Evolutionary conservation across 164 flowering plant genomes (phyloP), one percentile per base, ranked within the genome.

Genomic region (Sedum album): DNA sequence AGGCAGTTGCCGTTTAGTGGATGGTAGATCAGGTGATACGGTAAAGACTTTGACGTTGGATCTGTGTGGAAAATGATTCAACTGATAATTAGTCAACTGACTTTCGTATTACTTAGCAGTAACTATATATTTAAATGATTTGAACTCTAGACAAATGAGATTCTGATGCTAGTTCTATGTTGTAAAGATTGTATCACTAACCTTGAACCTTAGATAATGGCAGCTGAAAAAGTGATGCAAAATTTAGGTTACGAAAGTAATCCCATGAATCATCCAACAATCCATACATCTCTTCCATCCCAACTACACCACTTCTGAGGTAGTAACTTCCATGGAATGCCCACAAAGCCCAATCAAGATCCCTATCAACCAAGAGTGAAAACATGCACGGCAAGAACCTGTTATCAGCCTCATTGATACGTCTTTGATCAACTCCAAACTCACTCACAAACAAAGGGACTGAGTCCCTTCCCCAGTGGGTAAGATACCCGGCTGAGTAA

Each of bases 271-370:
- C 15, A 67, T 80, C 79, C 46, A 81, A 31, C 31, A 82, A 72
- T 0, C 86, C 88, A 49, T 73, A 84, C 0, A 46, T 25, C 67
- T 86, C 88, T 30, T 82, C 84, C 20, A 31, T 23, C 6, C 73
- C 79, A 7, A 55, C 35, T 0, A 0, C 5, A 4, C 75, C 80
- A 9, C 76, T 60, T 61, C 80, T 78, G 3, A 75, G 31, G 67
- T 82, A 77, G 68, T 84, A 84, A 60, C 83, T 82, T 30, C 88
- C 88, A 21, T 78, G 84, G 23, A 82, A 65, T 18, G 81, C 74
- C 88, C 85, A 84, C 66, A 81, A 31, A 1, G 80, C 86, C 84
- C 85, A 86, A 39, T 84, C 88, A 68, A 84, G 62, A 70, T 86
- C 86, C 13, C 15, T 55, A 31, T 75, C 82, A 1, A 77, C 80